Conservation (phyloP, 345 rosid genomes). For the Firmiana major region DNA sequence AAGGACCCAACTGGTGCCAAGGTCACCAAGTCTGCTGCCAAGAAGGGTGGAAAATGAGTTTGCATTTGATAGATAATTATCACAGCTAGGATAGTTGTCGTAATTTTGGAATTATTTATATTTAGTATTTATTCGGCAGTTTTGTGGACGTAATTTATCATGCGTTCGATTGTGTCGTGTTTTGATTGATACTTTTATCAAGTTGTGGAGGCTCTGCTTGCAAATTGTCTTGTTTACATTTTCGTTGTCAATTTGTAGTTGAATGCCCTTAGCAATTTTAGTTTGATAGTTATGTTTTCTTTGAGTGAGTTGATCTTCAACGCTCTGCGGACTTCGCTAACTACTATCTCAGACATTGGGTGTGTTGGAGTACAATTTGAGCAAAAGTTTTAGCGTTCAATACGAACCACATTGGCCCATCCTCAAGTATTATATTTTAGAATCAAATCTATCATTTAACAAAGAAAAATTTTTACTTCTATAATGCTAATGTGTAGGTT, state of each 20-base stretch:
- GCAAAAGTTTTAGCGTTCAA: too few species aligned
- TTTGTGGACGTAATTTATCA: conserved; percentile 1
- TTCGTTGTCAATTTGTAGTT: neutral
- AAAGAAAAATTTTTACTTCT: too few species aligned
- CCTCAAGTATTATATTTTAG: too few species aligned
- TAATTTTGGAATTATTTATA: neutral
- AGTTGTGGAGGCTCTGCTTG: neutral
- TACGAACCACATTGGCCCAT: too few species aligned
- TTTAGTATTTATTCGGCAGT: neutral
- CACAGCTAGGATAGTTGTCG: neutral
- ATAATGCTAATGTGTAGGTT: too few species aligned
- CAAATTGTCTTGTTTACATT: neutral
- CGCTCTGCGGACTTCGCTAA: too few species aligned
- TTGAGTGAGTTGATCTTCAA: neutral
- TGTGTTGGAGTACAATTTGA: too few species aligned
- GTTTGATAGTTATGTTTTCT: neutral
- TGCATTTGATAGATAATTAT: neutral
- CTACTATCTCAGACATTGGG: too few species aligned
- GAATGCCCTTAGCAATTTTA: neutral
- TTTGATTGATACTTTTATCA: neutral
- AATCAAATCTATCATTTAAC: too few species aligned
- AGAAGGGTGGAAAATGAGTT: conserved; percentile 12
- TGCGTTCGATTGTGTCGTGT: neutral
- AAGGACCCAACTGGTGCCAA: conserved; percentile 29
- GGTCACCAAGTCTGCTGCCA: conserved; percentile 28